Evolutionary conservation across 495 filamentous ascomycete species (phyloP).

Genomic region (Podospora australis): DNA sequence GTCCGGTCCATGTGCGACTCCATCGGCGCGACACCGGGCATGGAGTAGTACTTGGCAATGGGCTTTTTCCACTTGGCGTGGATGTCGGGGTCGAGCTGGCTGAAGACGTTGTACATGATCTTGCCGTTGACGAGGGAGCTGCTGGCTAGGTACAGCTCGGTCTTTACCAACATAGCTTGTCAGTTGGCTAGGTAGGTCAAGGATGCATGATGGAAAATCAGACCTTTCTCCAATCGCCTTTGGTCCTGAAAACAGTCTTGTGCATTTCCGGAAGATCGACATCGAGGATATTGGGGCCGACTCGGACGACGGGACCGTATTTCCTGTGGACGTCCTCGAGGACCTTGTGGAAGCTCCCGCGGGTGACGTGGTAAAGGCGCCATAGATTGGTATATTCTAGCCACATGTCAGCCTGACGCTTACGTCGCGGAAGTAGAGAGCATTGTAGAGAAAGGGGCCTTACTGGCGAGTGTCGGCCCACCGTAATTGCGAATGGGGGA

Average conservation of each 20-base stretch:
- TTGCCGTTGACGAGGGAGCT: constrained; percentile 27
- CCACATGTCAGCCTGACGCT: not conserved
- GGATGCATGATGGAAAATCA: not conserved
- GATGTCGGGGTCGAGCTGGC: constrained; percentile 18
- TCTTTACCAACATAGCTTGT: constrained; percentile 15
- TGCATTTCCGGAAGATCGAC: constrained; percentile 27
- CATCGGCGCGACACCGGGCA: constrained; percentile 21
- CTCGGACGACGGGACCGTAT: constrained; percentile 34
- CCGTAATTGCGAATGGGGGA: not conserved
- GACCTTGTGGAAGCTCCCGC: constrained; percentile 12
- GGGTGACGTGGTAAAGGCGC: constrained; percentile 14
- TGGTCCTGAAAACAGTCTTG: constrained; percentile 18
- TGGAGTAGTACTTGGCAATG: constrained; percentile 31
- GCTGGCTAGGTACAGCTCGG: constrained; percentile 29
- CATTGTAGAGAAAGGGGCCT: not conserved
- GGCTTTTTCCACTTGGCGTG: constrained; percentile 29
- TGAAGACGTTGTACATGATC: constrained; percentile 35
- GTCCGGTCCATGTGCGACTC: constrained; percentile 28
- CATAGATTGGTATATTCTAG: constrained; percentile 22
- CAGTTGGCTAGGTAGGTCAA: not conserved
- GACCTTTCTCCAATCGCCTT: constrained; percentile 20
- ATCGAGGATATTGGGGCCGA: constrained; percentile 34
- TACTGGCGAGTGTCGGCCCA: not conserved
- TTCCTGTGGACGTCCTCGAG: constrained; percentile 27
- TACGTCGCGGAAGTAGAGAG: not conserved